Evolutionary conservation across 306 rosid genomes (phyloP).

Genomic region (Abrus pulchellus): DNA sequence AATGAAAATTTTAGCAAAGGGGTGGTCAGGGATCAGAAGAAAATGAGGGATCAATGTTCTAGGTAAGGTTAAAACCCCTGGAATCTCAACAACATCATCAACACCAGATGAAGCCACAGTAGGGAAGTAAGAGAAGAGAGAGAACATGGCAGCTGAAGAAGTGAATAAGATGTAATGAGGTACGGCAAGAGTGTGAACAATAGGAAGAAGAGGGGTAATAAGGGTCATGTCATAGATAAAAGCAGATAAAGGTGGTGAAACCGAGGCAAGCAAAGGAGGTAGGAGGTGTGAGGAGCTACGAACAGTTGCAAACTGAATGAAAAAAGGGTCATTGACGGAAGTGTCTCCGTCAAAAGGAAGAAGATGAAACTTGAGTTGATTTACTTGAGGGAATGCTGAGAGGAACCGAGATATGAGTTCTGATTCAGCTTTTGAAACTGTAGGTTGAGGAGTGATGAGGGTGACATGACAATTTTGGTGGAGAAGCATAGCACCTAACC

Average conservation of each 20-base stretch:
- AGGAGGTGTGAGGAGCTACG: slow-evolving; percentile 62
- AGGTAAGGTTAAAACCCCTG: slow-evolving; percentile 54
- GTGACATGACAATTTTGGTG: slow-evolving; percentile 55
- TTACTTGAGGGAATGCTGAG: slow-evolving; percentile 56
- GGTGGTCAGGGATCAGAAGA: slow-evolving; percentile 29
- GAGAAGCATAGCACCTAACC: slow-evolving; percentile 53
- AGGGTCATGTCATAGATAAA: slow-evolving; percentile 55
- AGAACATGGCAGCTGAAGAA: slow-evolving; percentile 59
- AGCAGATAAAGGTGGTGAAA: slow-evolving; percentile 62
- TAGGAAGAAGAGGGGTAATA: slow-evolving; percentile 50
- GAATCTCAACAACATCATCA: slow-evolving; percentile 46
- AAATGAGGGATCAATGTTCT: slow-evolving; percentile 58
- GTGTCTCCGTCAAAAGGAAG: not conserved
- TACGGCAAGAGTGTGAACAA: slow-evolving; percentile 43
- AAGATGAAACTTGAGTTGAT: slow-evolving; percentile 11
- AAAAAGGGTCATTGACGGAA: slow-evolving; percentile 60
- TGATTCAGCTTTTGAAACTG: slow-evolving; percentile 61
- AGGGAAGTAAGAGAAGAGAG: slow-evolving; percentile 54
- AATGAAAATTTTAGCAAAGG: slow-evolving; percentile 33
- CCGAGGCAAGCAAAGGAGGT: slow-evolving; percentile 52
- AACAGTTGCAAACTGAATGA: slow-evolving; percentile 47
- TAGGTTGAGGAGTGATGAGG: slow-evolving; percentile 60
- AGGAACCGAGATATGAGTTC: slow-evolving; percentile 58
- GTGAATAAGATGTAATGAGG: slow-evolving; percentile 59
- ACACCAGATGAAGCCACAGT: not conserved